Base-by-base conservation (phyloP, 805 yeast genomes). In the Komagataella pastoris region DNA sequence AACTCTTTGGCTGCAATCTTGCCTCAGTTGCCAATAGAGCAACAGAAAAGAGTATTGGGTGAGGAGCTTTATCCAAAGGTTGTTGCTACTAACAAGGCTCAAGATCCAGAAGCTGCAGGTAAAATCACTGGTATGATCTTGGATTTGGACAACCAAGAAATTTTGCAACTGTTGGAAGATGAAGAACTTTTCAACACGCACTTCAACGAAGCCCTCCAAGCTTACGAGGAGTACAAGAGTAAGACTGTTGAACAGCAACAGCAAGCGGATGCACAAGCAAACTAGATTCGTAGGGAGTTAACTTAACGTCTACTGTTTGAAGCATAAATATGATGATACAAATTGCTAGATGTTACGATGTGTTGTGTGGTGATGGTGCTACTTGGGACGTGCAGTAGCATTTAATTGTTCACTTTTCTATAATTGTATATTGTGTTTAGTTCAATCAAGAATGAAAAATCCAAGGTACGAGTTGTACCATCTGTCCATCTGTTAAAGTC, bases 41-140 rank as follows among this genome's bases (percentile, higher is more conserved):
- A 87, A 73, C 96, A 89, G 77, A 91, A 91, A 88, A 91, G 95
- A 80, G 80, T 89, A 67, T 80, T 93, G 67, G 99, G 99, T 74
- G 97, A 93, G 79, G 95, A 89, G 67, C 79, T 93, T 66, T 93
- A 91, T 80, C 89, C 95, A 66, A 87, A 83, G 80, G 85, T 93
- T 65, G 82, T 84, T 58, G 81, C 89, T 59, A 81, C 87, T 57
- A 89, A 88, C 65, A 85, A 85, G 74, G 88, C 90, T 63, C 81
- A 82, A 62, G 95, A 89, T 66, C 85, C 85, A 54, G 96, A 89
- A 73, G 88, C 96, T 65, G 97, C 97, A 60, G 96, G 97, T 75
- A 91, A 90, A 77, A 88, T 93, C 69, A 93, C 99, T 59, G 97
- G 98, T 76, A 93, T 93, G 98, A 81, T 93, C 76, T 80, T 93